These are phyloP conservation scores for Nyctanthes arbortristis DNA, from an alignment of 257 asterid species.

Conservation along the genomic window DNA sequence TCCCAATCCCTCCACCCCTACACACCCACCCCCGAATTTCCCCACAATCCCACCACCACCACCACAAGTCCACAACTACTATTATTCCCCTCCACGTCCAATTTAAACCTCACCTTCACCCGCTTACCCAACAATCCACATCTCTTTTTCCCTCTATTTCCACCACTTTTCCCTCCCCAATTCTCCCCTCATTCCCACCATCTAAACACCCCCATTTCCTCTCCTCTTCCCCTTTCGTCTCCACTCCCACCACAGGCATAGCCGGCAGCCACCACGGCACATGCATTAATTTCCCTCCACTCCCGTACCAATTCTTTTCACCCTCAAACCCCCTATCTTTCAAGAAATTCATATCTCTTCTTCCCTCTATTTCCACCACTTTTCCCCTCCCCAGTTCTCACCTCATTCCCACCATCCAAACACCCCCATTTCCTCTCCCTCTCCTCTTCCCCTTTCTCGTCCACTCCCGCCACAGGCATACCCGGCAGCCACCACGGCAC, in stretches of 20 bases:
- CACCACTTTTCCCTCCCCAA: conserved; percentile 14
- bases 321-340: conserved; percentile 4
- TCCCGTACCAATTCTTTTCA: conserved; percentile 4
- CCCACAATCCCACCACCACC: conserved; percentile 15
- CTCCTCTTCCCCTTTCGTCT: conserved; percentile 8
- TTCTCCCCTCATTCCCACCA: conserved; percentile 1
- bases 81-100: conserved; percentile 14
- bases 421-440: conserved; percentile 31
- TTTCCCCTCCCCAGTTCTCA: no score
- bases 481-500: conserved; percentile 60
- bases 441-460: conserved; percentile 11
- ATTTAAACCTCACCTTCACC: conserved; percentile 37
- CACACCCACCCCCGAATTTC: conserved; percentile 1
- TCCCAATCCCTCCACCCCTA: conserved; percentile 37
- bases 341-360: conserved; percentile 14
- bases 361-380: conserved; percentile 8
- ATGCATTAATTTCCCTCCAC: conserved; percentile 31
- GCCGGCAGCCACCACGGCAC: conserved; percentile 60
- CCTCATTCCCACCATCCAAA: conserved; percentile 17
- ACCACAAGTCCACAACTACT: neutral
- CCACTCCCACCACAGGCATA: conserved; percentile 32
- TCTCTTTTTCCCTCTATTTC: conserved; percentile 14
- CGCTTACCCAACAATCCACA: conserved; percentile 24
- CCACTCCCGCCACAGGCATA: conserved; percentile 32
- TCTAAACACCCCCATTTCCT: conserved; percentile 30